Percentiles rank a stretch among this genome's conserved stretches.
These are phyloP conservation scores for Nitzschia sp. DNA, from an alignment of 108 stramenopile genomes.

Conservation along the genomic window DNA sequence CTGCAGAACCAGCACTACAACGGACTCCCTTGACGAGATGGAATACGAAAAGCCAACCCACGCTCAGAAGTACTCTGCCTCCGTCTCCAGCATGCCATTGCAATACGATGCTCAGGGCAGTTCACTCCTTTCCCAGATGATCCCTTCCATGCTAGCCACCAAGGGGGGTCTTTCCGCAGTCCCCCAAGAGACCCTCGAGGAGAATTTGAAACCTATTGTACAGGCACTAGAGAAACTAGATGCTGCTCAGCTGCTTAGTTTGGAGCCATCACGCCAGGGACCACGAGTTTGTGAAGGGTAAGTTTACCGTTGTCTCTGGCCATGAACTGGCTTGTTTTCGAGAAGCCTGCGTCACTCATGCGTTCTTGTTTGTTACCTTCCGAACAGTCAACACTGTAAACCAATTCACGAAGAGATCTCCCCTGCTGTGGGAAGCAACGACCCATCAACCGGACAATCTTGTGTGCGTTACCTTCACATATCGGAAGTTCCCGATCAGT, in stretches of 20 bases:
- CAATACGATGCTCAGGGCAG: constrained; percentile 1
- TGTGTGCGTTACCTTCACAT: constrained; percentile 82
- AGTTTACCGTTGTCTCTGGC: constrained; percentile 5
- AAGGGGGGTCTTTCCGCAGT: constrained; percentile 22
- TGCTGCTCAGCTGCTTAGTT: constrained; percentile 48
- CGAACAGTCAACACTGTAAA: constrained; percentile 29
- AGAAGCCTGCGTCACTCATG: background rate
- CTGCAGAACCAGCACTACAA: constrained; percentile 1
- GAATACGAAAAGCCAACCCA: constrained; percentile 7
- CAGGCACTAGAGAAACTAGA: constrained; percentile 47
- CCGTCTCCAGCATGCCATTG: background rate
- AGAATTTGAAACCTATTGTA: constrained; percentile 44
- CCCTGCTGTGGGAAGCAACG: constrained; percentile 29
- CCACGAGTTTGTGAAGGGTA: constrained; percentile 30
- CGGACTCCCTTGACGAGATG: constrained; percentile 4
- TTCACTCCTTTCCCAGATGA: constrained; percentile 5
- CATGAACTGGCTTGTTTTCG: background rate
- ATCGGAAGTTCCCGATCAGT: constrained; percentile 65
- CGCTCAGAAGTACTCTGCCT: background rate
- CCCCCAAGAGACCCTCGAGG: constrained; percentile 18
- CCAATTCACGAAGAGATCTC: constrained; percentile 61
- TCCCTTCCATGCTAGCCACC: constrained; percentile 5
- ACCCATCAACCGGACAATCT: constrained; percentile 4
- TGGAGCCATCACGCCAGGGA: constrained; percentile 29
- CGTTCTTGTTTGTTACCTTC: constrained; percentile 18